Conservation (phyloP, 164 flowering plant genomes). For the Echeveria elegans region DNA sequence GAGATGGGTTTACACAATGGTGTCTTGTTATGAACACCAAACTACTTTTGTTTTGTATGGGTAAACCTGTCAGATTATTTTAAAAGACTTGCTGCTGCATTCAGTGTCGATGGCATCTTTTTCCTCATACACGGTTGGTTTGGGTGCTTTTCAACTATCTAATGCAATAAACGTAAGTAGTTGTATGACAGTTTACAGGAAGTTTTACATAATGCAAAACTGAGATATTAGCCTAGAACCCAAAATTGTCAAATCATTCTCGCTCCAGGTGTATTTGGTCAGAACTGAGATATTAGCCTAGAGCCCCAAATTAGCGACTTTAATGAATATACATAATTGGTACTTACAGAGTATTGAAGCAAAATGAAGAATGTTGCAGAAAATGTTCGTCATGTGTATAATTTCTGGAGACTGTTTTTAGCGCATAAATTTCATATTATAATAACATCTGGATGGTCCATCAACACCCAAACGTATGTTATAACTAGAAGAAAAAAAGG, state of each 20-base stretch:
- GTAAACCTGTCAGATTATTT: too few species aligned
- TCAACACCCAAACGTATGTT: neutral
- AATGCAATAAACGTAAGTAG: neutral
- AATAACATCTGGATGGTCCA: neutral
- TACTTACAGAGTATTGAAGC: constrained; percentile 72
- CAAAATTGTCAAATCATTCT: too few species aligned
- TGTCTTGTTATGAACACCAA: too few species aligned
- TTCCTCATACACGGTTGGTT: neutral
- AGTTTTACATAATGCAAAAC: neutral
- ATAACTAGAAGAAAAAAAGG: constrained; percentile 17
- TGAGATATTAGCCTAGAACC: too few species aligned
- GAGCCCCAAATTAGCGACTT: too few species aligned
- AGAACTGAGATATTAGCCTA: too few species aligned
- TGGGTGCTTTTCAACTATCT: neutral
- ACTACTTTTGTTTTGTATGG: too few species aligned
- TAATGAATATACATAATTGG: too few species aligned
- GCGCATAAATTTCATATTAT: neutral
- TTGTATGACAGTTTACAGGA: neutral
- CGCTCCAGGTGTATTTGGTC: too few species aligned
- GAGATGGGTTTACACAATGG: too few species aligned
- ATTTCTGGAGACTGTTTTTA: neutral
- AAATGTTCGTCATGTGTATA: constrained; percentile 35
- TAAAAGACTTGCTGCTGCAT: constrained; percentile 1
- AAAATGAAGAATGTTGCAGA: constrained; percentile 50
- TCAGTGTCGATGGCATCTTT: constrained; percentile 4